phyloP scores from a whole-genome alignment of 441 rosid species.

The Dalechampia spathulata region DNA sequence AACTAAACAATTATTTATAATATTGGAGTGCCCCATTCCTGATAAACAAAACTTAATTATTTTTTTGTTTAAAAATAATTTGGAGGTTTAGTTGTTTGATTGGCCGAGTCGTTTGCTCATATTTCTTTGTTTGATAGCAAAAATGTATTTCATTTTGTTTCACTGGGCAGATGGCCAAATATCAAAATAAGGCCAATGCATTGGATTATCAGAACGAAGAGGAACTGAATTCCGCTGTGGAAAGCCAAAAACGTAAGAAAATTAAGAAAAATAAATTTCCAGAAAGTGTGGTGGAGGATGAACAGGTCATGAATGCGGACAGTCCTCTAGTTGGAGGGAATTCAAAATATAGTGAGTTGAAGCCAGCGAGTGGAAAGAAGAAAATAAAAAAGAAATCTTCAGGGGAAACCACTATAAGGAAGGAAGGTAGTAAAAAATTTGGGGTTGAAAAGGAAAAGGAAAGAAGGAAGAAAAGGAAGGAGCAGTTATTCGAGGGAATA shows the following conservation, averaged over 20 bases:
- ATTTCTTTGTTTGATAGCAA: neutral
- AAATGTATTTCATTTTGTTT: neutral
- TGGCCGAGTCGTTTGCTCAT: neutral
- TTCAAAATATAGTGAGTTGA: neutral
- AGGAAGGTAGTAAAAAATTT: too few relatives aligned
- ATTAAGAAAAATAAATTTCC: neutral
- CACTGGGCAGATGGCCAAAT: slow-evolving; percentile 2
- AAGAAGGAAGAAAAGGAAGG: too few relatives aligned
- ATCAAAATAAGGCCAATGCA: neutral
- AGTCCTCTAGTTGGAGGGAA: neutral
- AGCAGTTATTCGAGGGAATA: too few relatives aligned
- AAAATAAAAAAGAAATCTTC: too few relatives aligned
- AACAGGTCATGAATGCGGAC: slow-evolving; percentile 1
- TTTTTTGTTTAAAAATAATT: too few relatives aligned
- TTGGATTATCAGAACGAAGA: neutral
- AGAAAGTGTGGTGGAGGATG: neutral
- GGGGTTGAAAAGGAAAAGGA: too few relatives aligned
- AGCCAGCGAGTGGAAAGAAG: too few relatives aligned
- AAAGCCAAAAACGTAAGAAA: neutral
- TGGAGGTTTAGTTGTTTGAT: neutral
- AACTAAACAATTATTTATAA: too few relatives aligned
- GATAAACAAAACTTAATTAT: too few relatives aligned
- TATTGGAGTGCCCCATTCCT: too few relatives aligned
- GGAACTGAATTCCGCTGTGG: neutral
- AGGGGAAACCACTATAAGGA: too few relatives aligned